Base-by-base conservation (phyloP, 768 basidiomycete genomes). In the Leucogyrophana mollusca region DNA sequence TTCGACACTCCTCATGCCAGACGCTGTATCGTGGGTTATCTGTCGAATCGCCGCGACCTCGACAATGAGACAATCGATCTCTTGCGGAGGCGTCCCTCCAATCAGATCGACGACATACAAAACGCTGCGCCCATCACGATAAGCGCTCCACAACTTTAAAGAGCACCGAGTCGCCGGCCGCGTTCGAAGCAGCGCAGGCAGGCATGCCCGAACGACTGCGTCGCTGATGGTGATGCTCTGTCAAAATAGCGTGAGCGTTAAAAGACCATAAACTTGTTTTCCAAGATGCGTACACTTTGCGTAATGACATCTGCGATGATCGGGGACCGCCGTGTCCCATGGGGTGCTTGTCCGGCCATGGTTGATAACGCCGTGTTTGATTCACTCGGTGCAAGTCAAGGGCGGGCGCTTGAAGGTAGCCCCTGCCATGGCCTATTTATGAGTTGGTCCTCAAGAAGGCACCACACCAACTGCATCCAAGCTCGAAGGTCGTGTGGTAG, bases 281-380 rank as follows among this genome's bases (percentile, higher is more conserved):
- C 36, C 47, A 4, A 44, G 34, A 4, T n/a, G 45, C 56, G n/a
- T 46, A 64, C 58, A 44, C 55, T 55, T 47, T 60, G 46, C 3
- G 61, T 59, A 32, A 70, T 56, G 32, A 64, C 50, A 23, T 60
- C 57, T 16, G 66, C 49, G 2, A 56, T 56, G 44, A 73, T 63
- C 1, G 70, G 69, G 2, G 64, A 66, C 9, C 56, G 56, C 71
- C 70, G 73, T 3, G 60, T 57, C 14, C 70, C 72, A 45, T 56
- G 72, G 7, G 69, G 67, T 3, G 62, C 62, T 16, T 2, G 20
- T 27, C 33, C 24, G 13, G 43, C 30, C 6, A 34, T 45, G 33
- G 32, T 22, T n/a, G 22, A 23, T n/a, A n/a, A n/a, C n/a, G n/a
- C n/a, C n/a, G n/a, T n/a, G n/a, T n/a, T n/a, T n/a, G n/a, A n/a